Base-by-base conservation (phyloP, 352 stramenopile genomes). In the Pythium monospermum region DNA sequence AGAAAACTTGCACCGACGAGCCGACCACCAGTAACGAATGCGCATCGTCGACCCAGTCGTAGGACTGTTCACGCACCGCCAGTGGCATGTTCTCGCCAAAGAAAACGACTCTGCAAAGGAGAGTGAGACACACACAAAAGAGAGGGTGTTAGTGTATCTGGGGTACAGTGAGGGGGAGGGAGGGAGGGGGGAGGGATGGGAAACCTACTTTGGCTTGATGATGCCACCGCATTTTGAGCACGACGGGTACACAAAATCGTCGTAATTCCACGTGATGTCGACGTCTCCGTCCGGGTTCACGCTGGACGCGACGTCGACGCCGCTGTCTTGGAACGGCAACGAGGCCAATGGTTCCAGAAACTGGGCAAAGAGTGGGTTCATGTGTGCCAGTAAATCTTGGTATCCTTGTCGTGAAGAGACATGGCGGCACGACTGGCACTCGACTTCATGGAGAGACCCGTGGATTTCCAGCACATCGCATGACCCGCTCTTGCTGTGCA, bases 41-140 rank as follows among this genome's bases (percentile, higher is more conserved):
- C 0, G 90, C 76, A 26, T 85, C 64, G 43, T 87, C 68, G n/a
- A 98, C 66, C 16, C 57, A 61, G 36, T 82, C 76, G 27, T 87
- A 54, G 28, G 79, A 83, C 41, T 75, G 61, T 6, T 81, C 66
- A 11, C 96, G 87, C 8, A 87, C 79, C 27, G 71, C 45, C 15
- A 63, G 66, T 1, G 94, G 92, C 61, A 99, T 94, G 50, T 87
- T 94, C 57, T 98, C 96, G 5, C 96, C 95, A 67, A 99, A 99
- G 63, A 99, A 99, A 6, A 98, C 93, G 32, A 99, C 94, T 45
- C 75, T 85, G 11, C 22, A 47, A 11, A 8, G 10, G n/a, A n/a
- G n/a, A n/a, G n/a, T n/a, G n/a, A n/a, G n/a, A n/a, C 39, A 44
- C 19, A 25, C 11, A 47, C 40, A 47, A 10, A 22, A 42, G 10